Evolutionary conservation across 371 early-diverging fungal genomes (phyloP).

Genomic region (Mortierella sp.): DNA sequence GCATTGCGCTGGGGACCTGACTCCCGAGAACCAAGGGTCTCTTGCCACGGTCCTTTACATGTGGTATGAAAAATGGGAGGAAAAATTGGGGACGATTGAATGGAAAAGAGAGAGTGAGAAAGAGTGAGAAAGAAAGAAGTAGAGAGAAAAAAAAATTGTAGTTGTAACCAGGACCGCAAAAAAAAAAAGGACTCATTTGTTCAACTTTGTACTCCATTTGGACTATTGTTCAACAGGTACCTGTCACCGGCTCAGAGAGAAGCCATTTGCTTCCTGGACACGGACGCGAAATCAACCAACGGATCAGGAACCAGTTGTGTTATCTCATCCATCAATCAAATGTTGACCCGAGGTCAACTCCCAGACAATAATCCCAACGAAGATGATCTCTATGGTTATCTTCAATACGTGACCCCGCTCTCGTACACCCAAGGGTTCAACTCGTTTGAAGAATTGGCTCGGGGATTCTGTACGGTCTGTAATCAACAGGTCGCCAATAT

Average conservation of each 20-base stretch:
- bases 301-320: conserved; percentile 10
- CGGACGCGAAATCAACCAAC: neutral
- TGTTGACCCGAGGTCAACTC: conserved; percentile 20
- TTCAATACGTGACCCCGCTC: conserved; percentile 25
- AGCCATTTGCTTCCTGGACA: conserved; percentile 16
- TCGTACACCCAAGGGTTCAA: conserved; percentile 2
- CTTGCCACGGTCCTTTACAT: conserved; percentile 14
- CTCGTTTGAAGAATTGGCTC: neutral
- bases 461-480: conserved; percentile 12
- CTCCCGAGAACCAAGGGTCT: conserved; percentile 2
- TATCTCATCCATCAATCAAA: conserved; percentile 8
- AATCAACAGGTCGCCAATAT: conserved; percentile 29
- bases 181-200: neutral
- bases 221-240: neutral
- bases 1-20: conserved; percentile 18
- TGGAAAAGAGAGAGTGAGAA: too few relatives aligned
- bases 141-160: too few relatives aligned
- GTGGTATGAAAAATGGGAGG: conserved; percentile 9
- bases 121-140: too few relatives aligned
- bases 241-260: conserved; percentile 20
- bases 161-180: too few relatives aligned
- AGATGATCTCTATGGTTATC: conserved; percentile 23
- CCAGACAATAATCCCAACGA: conserved; percentile 16
- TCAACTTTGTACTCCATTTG: neutral
- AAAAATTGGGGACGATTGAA: too few relatives aligned